Percentiles rank a stretch among this genome's conserved stretches.
These are phyloP conservation scores for Cercospora nicotianae DNA, from an alignment of 2,329 filamentous ascomycete species.

Conservation along the genomic window DNA sequence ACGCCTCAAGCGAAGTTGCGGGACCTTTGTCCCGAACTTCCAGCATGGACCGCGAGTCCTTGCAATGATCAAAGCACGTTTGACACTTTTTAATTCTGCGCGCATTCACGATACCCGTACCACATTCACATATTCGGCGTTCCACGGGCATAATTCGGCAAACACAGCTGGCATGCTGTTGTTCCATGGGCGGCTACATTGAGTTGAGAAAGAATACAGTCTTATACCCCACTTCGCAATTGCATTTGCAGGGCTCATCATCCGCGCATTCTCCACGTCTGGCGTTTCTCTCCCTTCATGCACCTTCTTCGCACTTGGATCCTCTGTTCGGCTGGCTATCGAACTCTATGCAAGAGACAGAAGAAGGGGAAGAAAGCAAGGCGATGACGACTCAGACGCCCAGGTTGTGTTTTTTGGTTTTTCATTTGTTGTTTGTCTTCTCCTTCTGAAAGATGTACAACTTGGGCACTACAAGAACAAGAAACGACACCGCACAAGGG, in stretches of 20 bases:
- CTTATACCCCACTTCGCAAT: slow-evolving; percentile 13
- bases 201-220: slow-evolving; percentile 11
- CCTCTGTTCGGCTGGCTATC: neutral
- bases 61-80: slow-evolving; percentile 22
- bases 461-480: neutral
- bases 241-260: neutral
- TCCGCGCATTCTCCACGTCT: neutral
- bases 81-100: slow-evolving; percentile 6
- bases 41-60: slow-evolving; percentile 37
- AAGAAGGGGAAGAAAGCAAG: neutral
- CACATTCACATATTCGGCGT: slow-evolving; percentile 18
- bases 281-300: neutral
- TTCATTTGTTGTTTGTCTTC: neutral
- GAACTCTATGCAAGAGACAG: neutral
- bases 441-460: neutral
- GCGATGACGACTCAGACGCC: neutral
- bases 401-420: neutral
- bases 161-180: slow-evolving; percentile 19
- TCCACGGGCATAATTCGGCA: slow-evolving; percentile 10
- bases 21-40: slow-evolving; percentile 37
- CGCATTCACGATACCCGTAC: slow-evolving; percentile 17
- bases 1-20: slow-evolving; percentile 27
- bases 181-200: neutral
- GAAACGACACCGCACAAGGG: neutral
- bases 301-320: neutral